Percentiles rank a stretch among this genome's conserved stretches.
Evolutionary conservation across 768 basidiomycete genomes (phyloP).

Genomic region (Trametopsis cervina): DNA sequence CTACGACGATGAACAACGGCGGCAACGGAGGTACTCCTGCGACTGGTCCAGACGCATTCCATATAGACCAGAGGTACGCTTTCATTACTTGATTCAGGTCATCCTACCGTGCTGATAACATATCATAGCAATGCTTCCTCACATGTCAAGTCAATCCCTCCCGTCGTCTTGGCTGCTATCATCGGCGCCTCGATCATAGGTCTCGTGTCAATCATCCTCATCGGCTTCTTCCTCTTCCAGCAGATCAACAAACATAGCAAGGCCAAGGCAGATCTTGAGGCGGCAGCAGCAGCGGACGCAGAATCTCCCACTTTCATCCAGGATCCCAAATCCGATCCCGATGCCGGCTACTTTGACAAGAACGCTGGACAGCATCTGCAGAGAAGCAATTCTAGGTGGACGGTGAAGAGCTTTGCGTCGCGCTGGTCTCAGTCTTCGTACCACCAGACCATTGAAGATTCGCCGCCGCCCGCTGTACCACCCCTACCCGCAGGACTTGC

Average conservation of each 20-base stretch:
- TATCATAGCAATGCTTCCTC: no score
- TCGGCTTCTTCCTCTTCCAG: constrained; percentile 5
- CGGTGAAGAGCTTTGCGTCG: constrained; percentile 5
- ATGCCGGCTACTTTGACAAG: neutral
- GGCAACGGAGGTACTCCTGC: no score
- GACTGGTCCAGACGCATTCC: no score
- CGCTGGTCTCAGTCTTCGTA: constrained; percentile 11
- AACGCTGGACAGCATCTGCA: neutral
- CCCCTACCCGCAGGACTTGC: no score
- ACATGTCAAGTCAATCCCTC: neutral
- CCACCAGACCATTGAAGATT: no score
- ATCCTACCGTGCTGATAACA: no score
- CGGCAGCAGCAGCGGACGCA: neutral
- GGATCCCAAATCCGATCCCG: constrained; percentile 10
- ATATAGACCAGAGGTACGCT: no score
- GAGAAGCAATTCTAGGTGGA: constrained; percentile 4
- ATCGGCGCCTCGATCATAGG: constrained; percentile 3
- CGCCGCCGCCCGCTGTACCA: no score
- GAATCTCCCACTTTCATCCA: constrained; percentile 9
- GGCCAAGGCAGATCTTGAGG: no score
- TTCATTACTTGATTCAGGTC: no score
- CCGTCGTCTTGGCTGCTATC: constrained; percentile 6
- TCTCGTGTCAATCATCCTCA: neutral
- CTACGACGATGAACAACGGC: no score
- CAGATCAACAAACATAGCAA: neutral